phyloP scores from a whole-genome alignment of 2,329 filamentous ascomycete genomes.

The Bipolaris sorokiniana region DNA sequence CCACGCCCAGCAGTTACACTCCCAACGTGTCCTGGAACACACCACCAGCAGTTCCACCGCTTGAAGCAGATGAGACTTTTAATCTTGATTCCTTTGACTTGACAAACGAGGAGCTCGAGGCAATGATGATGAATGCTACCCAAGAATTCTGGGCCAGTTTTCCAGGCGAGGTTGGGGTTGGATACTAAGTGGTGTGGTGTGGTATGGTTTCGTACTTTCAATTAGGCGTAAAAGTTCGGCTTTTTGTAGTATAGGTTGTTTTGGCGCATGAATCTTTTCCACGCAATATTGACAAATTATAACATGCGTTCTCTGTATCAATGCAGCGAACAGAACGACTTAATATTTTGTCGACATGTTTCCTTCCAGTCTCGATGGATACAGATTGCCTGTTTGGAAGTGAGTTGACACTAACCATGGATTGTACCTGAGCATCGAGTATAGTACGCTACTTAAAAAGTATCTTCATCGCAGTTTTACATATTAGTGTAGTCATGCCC shows the following conservation, averaged over 20 bases:
- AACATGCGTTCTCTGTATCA: too few relatives aligned
- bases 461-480: too few relatives aligned
- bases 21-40: constrained; percentile 31
- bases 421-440: too few relatives aligned
- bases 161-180: constrained; percentile 48
- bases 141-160: constrained; percentile 51
- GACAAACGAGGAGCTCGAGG: constrained; percentile 45
- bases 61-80: constrained; percentile 44
- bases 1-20: constrained; percentile 34
- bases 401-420: too few relatives aligned
- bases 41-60: constrained; percentile 29
- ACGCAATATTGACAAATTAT: background rate
- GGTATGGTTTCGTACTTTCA: background rate
- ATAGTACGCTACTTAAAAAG: too few relatives aligned
- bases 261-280: background rate
- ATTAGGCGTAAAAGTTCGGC: background rate
- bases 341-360: too few relatives aligned
- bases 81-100: constrained; percentile 43
- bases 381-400: too few relatives aligned
- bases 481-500: too few relatives aligned
- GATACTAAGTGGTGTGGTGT: constrained; percentile 15
- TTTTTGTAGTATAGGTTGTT: background rate
- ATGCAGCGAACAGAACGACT: too few relatives aligned
- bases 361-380: too few relatives aligned
- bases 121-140: constrained; percentile 48